A percentile compares a stretch with the other conserved stretches of the same genome.
phyloP scores from a whole-genome alignment of 1,284 basidiomycete genomes.

The Fomitopsis betulina region DNA sequence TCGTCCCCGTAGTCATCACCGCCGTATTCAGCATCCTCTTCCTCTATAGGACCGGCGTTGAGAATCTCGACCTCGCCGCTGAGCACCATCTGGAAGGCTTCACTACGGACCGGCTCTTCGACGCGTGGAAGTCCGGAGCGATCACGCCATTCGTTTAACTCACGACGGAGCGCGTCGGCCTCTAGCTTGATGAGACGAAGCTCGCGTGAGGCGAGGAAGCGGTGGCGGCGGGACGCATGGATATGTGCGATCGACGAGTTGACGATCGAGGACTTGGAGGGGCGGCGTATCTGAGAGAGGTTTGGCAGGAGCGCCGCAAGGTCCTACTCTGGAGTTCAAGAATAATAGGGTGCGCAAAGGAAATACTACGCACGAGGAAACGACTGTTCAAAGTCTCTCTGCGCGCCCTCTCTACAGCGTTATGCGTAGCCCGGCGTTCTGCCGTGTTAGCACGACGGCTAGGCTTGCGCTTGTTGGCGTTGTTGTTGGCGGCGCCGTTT shows the following conservation, averaged over 20 bases:
- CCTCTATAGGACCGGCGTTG: slow-evolving; percentile 44
- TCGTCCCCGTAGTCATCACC: slow-evolving; percentile 31
- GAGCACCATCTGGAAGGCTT: slow-evolving; percentile 67
- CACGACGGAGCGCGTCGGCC: slow-evolving; percentile 74
- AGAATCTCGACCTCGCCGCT: slow-evolving; percentile 66
- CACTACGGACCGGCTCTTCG: slow-evolving; percentile 64
- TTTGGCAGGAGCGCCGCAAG: slow-evolving; percentile 87
- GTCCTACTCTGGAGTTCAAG: slow-evolving; percentile 45
- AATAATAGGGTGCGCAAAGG: background rate
- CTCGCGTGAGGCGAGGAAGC: slow-evolving; percentile 72
- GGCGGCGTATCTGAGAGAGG: slow-evolving; percentile 84
- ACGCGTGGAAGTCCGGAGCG: slow-evolving; percentile 63
- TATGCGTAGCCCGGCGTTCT: slow-evolving; percentile 90
- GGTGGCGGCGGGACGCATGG: slow-evolving; percentile 75
- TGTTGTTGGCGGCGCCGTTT: slow-evolving; percentile 13
- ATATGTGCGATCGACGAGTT: slow-evolving; percentile 87
- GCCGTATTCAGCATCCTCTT: slow-evolving; percentile 43
- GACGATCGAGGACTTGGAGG: slow-evolving; percentile 92
- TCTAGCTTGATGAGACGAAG: slow-evolving; percentile 73
- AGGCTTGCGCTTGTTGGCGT: slow-evolving; percentile 62
- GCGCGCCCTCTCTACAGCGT: slow-evolving; percentile 89
- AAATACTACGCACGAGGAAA: slow-evolving; percentile 57
- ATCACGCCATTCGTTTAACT: slow-evolving; percentile 86
- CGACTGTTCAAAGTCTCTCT: slow-evolving; percentile 88
- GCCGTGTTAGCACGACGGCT: slow-evolving; percentile 86